These are phyloP conservation scores for Psilocybe subaeruginosa DNA, from an alignment of 768 basidiomycete genomes.

Conservation along the genomic window DNA sequence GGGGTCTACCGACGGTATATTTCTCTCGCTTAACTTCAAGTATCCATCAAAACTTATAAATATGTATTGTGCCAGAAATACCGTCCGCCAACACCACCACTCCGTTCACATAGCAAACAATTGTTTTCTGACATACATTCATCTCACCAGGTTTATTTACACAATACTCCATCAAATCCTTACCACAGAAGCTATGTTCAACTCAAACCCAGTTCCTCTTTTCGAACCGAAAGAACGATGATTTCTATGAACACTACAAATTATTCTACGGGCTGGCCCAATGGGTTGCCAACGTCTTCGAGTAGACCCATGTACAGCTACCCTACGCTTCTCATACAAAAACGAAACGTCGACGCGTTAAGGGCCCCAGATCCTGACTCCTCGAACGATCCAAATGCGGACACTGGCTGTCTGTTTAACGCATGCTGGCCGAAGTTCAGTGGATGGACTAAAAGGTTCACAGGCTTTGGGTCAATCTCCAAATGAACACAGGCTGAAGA, in stretches of 20 bases:
- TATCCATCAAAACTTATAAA: neutral
- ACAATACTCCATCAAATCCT: neutral
- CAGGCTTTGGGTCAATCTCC: neutral
- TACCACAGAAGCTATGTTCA: neutral
- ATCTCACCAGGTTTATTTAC: neutral
- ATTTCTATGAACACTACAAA: constrained; percentile 31
- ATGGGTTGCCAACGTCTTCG: constrained; percentile 24
- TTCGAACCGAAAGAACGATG: constrained; percentile 38
- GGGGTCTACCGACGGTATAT: constrained; percentile 20
- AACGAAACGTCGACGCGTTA: neutral
- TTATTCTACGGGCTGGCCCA: constrained; percentile 33
- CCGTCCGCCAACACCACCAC: constrained; percentile 62
- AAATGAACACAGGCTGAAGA: neutral
- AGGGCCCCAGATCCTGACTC: neutral
- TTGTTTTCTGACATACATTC: neutral
- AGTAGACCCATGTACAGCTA: constrained; percentile 17
- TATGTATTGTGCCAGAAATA: constrained; percentile 39
- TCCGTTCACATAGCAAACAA: constrained; percentile 39
- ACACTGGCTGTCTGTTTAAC: neutral
- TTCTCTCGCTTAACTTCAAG: neutral
- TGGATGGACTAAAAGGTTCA: constrained; percentile 26
- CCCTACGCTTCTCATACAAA: constrained; percentile 12
- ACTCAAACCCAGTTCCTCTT: constrained; percentile 32
- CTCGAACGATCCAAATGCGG: neutral
- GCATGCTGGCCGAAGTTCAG: constrained; percentile 11